phyloP scores from a whole-genome alignment of 352 stramenopile genomes.

The Globisporangium uncinulatum region DNA sequence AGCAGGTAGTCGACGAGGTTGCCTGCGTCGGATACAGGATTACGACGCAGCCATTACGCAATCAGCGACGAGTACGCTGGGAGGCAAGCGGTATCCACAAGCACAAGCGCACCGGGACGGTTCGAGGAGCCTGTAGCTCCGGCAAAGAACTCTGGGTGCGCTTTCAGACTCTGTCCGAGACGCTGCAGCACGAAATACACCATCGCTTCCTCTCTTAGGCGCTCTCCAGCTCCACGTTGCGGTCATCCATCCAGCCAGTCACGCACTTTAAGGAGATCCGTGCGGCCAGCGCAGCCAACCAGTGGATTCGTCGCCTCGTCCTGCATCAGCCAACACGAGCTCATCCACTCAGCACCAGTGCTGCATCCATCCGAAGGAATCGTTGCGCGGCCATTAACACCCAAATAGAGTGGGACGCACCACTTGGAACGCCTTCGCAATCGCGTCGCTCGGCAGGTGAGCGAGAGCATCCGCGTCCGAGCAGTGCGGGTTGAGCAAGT shows the following conservation, averaged over 20 bases:
- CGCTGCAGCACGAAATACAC: constrained; percentile 13
- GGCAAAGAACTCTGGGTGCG: constrained; percentile 72
- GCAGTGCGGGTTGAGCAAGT: constrained; percentile 35
- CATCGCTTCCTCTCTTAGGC: constrained; percentile 4
- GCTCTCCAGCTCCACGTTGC: no score
- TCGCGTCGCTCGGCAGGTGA: constrained; percentile 48
- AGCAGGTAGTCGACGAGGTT: constrained; percentile 81
- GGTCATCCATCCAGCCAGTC: no score
- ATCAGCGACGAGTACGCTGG: no score
- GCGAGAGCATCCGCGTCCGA: constrained; percentile 59
- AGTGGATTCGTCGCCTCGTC: constrained; percentile 57
- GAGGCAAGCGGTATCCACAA: no score
- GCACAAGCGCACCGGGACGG: constrained; percentile 24
- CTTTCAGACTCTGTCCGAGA: constrained; percentile 61
- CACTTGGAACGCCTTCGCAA: constrained; percentile 80
- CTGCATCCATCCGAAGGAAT: not conserved
- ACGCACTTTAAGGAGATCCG: constrained; percentile 57
- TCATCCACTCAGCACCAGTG: not conserved
- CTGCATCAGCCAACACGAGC: not conserved
- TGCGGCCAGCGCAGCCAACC: constrained; percentile 64
- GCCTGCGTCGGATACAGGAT: constrained; percentile 13
- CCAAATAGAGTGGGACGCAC: constrained; percentile 20
- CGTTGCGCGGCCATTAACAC: no score
- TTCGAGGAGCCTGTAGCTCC: constrained; percentile 28
- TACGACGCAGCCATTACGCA: no score